Base-by-base conservation (phyloP, 495 filamentous ascomycete genomes). In the Corynascus novoguineensis region DNA sequence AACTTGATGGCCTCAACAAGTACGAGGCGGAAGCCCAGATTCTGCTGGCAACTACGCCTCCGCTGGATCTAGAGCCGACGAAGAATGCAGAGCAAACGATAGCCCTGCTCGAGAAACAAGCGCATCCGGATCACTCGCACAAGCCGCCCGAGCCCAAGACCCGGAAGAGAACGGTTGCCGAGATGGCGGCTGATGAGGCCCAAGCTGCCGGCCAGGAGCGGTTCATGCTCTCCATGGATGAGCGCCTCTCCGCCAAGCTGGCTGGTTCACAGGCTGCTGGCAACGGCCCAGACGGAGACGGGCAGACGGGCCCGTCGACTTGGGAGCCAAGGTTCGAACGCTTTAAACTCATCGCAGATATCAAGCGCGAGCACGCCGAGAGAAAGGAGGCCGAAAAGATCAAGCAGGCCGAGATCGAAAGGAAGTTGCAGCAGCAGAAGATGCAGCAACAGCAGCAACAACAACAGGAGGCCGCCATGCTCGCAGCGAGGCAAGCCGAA, bases 191-290 rank as follows among this genome's bases (percentile, higher is more conserved):
- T 3, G 93, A 97, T 66, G 91, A 97, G 68, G 92, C 93, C 0
- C 74, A 88, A 56, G 90, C 90, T 6, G 91, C 90, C 11, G 86
- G 93, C 44, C 85, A 90, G 66, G 90, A 97, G 68, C 78, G 88
- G 27, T 92, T 90, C 61, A 91, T 97, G 86, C 89, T 97, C 34
- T 86, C 89, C 46, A 85, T 92, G 75, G 93, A 99, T 55, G 95
- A 97, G 63, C 81, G 89, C 14, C 77, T 89, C 44, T 80, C 83
- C 22, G 75, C 85, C 11, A 78, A 79, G 17, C 72, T 75, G 38
- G 78, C 81, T 0, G 75, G 80, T 45, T 78, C 75, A 15, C 78
- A 83, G 35, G 80, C 74, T 38, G 78, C 70, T 22, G 75, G 78
- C 1, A 87, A 84, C 57, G 80, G 86, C 47, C 76, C 83, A 4